Evolutionary conservation across 148 eudicot genomes (phyloP).

Genomic region (Chenopodium suecicum): DNA sequence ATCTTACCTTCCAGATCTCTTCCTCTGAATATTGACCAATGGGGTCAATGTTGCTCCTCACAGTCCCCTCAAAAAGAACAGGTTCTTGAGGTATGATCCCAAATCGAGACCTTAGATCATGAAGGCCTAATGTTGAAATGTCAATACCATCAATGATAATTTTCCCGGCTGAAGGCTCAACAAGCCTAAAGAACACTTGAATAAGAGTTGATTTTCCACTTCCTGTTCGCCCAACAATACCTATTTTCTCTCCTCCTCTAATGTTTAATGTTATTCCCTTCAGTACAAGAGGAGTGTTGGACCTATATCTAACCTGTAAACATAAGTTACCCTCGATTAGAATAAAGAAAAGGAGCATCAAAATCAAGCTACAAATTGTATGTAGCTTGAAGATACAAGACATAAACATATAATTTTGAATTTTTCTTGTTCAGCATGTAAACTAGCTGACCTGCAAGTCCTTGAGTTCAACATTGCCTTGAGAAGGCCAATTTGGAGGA

Average conservation of each 20-base stretch:
- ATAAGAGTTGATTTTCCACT: conserved; percentile 93
- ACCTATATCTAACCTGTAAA: conserved; percentile 85
- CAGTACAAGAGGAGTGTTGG: conserved; percentile 83
- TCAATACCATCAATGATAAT: conserved; percentile 75
- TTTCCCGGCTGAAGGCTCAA: conserved; percentile 85
- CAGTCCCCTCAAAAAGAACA: conserved; percentile 94
- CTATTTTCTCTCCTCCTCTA: conserved; percentile 87
- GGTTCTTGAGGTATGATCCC: conserved; percentile 99
- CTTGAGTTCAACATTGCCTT: conserved; percentile 68
- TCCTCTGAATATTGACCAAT: conserved; percentile 76
- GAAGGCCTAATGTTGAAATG: conserved; percentile 71
- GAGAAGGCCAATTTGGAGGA: conserved; percentile 77
- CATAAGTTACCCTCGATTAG: background rate
- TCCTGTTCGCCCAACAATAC: conserved; percentile 97
- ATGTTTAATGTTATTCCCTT: conserved; percentile 79
- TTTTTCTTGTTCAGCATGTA: background rate
- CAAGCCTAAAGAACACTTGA: conserved; percentile 89
- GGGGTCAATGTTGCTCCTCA: conserved; percentile 95
- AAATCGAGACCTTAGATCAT: conserved; percentile 93
- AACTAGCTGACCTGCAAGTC: conserved; percentile 59
- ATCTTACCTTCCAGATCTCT: conserved; percentile 89
- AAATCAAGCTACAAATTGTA: background rate
- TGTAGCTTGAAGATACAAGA: background rate
- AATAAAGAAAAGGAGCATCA: background rate
- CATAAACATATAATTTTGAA: background rate